Percentiles rank a stretch among this genome's conserved stretches.
phyloP scores from a whole-genome alignment of 208 protist species.

The Entamoeba dispar region DNA sequence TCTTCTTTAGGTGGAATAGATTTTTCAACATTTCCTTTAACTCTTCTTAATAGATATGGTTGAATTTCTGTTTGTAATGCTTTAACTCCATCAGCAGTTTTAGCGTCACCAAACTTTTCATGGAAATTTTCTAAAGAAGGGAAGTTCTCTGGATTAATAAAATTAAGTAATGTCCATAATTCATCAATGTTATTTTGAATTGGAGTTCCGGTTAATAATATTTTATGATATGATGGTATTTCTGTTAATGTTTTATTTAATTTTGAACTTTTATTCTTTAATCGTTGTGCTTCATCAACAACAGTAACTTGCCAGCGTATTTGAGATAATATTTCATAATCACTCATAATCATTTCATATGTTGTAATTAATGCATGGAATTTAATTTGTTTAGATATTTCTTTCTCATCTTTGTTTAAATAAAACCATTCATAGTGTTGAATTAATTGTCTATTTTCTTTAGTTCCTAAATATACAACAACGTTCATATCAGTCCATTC shows the following conservation, averaged over 20 bases:
- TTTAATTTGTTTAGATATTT: neutral
- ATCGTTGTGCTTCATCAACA: conserved; percentile 19
- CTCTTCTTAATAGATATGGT: conserved; percentile 57
- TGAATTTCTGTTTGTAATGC: conserved; percentile 28
- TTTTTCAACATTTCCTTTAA: conserved; percentile 79
- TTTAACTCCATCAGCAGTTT: neutral
- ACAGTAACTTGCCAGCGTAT: conserved; percentile 7
- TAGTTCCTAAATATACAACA: conserved; percentile 7
- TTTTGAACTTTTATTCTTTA: neutral
- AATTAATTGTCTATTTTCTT: conserved; percentile 11
- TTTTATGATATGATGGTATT: neutral
- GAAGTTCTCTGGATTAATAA: neutral
- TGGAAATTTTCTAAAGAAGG: conserved; percentile 10
- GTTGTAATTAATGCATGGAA: conserved; percentile 37
- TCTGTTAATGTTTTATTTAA: neutral
- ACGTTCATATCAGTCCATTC: conserved; percentile 10
- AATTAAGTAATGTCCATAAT: conserved; percentile 16
- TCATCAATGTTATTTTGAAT: conserved; percentile 16
- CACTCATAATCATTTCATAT: conserved; percentile 20
- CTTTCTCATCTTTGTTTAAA: neutral
- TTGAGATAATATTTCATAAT: neutral
- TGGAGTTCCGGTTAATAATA: conserved; percentile 11
- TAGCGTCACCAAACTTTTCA: neutral
- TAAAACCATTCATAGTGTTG: neutral
- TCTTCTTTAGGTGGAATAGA: conserved; percentile 56